Conservation (phyloP, 768 basidiomycete species). For the Leucocoprinus leucothites region DNA sequence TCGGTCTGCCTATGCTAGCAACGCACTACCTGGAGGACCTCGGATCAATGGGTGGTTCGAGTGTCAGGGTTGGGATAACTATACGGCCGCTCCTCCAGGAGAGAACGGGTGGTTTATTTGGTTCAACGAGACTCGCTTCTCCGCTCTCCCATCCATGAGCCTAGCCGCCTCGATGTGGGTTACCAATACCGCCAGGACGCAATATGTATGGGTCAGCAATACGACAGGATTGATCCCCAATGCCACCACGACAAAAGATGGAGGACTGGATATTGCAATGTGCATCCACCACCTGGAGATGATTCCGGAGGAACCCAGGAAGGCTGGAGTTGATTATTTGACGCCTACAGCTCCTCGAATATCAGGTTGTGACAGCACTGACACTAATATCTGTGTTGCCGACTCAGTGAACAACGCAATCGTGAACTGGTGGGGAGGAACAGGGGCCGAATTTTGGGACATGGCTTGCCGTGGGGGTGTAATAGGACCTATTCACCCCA, state of each 20-base stretch:
- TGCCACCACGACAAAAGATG: slow-evolving; percentile 12
- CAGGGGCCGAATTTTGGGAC: slow-evolving; percentile 14
- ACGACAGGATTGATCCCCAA: slow-evolving; percentile 13
- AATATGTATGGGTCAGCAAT: slow-evolving; percentile 14
- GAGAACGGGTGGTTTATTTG: not conserved
- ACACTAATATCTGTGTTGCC: slow-evolving; percentile 13
- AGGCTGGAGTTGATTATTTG: not conserved
- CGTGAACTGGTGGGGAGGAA: slow-evolving; percentile 19
- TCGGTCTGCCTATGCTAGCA: slow-evolving; percentile 2
- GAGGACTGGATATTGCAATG: slow-evolving; percentile 13
- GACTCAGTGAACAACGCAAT: slow-evolving; percentile 20
- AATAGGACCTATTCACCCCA: slow-evolving; percentile 13
- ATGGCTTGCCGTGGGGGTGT: slow-evolving; percentile 17
- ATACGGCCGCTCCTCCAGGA: not conserved
- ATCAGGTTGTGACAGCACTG: slow-evolving; percentile 16
- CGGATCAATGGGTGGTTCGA: slow-evolving; percentile 6
- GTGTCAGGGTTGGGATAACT: slow-evolving; percentile 13
- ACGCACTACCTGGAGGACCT: slow-evolving; percentile 12
- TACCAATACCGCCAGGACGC: slow-evolving; percentile 6
- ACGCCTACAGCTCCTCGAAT: not conserved
- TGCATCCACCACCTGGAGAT: slow-evolving; percentile 13
- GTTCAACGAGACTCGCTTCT: not conserved
- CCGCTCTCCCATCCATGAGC: not conserved
- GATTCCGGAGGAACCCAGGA: not conserved
- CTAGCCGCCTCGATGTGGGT: slow-evolving; percentile 2